A percentile compares a stretch with the other conserved stretches of the same genome.
phyloP scores from a whole-genome alignment of 129 eudicot species.

The Lonicera japonica region DNA sequence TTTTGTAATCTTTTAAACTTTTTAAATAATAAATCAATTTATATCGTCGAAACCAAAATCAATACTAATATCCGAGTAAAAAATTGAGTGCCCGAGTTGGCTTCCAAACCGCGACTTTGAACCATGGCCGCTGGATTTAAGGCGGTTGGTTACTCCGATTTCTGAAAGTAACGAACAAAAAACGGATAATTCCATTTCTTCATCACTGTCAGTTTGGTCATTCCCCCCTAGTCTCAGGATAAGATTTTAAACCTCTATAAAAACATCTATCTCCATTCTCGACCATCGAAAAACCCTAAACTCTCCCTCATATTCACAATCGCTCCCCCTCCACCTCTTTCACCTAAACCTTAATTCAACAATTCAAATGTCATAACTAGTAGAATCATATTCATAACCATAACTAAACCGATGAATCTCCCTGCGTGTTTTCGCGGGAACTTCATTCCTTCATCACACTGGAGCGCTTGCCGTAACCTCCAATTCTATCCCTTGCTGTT shows the following conservation, averaged over 20 bases:
- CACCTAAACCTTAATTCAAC: too few species aligned
- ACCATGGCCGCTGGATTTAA: too few species aligned
- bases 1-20: too few species aligned
- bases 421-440: conserved; percentile 56
- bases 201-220: not conserved
- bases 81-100: too few species aligned
- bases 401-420: conserved; percentile 24
- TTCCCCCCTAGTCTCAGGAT: conserved; percentile 11
- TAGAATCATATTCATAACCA: conserved; percentile 4
- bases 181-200: conserved; percentile 9
- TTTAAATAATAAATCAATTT: too few species aligned
- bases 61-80: too few species aligned
- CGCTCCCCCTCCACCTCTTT: too few species aligned
- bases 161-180: not conserved
- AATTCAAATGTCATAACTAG: too few species aligned
- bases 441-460: conserved; percentile 41
- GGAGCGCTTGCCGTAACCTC: conserved; percentile 41
- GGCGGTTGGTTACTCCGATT: too few species aligned
- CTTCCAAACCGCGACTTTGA: too few species aligned
- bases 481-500: conserved; percentile 27
- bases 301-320: not conserved
- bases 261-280: not conserved
- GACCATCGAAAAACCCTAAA: not conserved
- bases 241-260: conserved; percentile 3
- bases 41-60: too few species aligned